Conservation (phyloP, 1,139 yeast species). For the Yamadazyma diospyri region DNA sequence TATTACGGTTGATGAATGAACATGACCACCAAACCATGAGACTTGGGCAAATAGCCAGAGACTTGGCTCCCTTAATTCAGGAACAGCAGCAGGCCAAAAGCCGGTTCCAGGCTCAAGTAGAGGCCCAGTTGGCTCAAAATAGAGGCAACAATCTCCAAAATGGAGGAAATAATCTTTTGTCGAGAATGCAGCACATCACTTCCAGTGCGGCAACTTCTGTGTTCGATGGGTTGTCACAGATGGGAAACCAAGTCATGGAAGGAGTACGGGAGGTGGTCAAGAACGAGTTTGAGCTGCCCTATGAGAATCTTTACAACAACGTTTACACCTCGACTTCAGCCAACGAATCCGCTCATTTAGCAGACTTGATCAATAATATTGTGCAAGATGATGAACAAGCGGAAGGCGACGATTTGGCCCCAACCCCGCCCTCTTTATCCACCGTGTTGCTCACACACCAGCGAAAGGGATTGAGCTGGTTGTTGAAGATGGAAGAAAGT, state of each 20-base stretch:
- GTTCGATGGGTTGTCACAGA: not conserved
- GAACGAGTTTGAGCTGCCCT: not conserved
- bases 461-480: slow-evolving; percentile 81
- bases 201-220: not conserved
- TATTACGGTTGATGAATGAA: not conserved
- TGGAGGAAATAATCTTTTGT: not conserved
- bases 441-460: slow-evolving; percentile 79
- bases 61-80: not conserved
- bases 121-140: not conserved
- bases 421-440: slow-evolving; percentile 68
- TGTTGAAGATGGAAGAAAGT: slow-evolving; percentile 61
- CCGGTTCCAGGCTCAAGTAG: too few species aligned
- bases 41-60: not conserved
- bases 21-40: not conserved
- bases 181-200: not conserved
- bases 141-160: not conserved
- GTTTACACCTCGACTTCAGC: too few species aligned
- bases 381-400: slow-evolving; percentile 53
- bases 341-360: not conserved
- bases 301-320: not conserved
- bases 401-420: slow-evolving; percentile 39
- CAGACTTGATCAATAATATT: slow-evolving; percentile 56
- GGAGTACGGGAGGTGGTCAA: not conserved
- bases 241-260: not conserved
- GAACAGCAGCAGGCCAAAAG: too few species aligned